Evolutionary conservation across 495 filamentous ascomycete genomes (phyloP).

Genomic region (Aspergillus affinis): DNA sequence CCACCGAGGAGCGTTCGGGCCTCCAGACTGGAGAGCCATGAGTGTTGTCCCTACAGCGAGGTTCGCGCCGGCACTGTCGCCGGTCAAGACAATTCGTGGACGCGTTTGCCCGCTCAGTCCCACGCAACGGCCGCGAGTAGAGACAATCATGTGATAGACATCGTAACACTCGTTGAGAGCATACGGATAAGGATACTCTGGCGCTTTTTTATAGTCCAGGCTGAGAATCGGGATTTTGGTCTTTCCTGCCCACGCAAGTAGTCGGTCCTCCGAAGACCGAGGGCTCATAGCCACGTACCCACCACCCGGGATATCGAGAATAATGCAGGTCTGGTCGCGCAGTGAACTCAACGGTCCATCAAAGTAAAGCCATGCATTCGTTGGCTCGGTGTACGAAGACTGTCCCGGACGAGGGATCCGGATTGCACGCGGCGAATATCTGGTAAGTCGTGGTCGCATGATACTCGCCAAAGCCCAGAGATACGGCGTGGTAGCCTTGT

Average conservation of each 20-base stretch:
- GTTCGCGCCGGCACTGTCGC: slow-evolving; percentile 92
- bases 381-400: slow-evolving; percentile 78
- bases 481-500: slow-evolving; percentile 86
- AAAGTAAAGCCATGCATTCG: slow-evolving; percentile 90
- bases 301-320: slow-evolving; percentile 90
- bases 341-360: slow-evolving; percentile 80
- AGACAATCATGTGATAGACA: slow-evolving; percentile 79
- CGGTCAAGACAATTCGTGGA: slow-evolving; percentile 79
- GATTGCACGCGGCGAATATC: slow-evolving; percentile 75
- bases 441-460: slow-evolving; percentile 73
- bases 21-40: slow-evolving; percentile 79
- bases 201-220: slow-evolving; percentile 91
- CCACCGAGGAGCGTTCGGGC: slow-evolving; percentile 54
- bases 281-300: slow-evolving; percentile 97
- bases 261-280: slow-evolving; percentile 84
- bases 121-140: slow-evolving; percentile 73
- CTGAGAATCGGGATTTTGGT: slow-evolving; percentile 83
- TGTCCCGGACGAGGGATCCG: slow-evolving; percentile 76
- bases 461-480: slow-evolving; percentile 66
- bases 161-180: slow-evolving; percentile 96
- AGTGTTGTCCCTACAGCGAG: slow-evolving; percentile 78
- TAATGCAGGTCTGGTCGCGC: slow-evolving; percentile 71
- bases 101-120: slow-evolving; percentile 71
- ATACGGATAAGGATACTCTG: slow-evolving; percentile 93
- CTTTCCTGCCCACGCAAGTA: slow-evolving; percentile 85